phyloP scores from a whole-genome alignment of 768 basidiomycete species.

The Collybia nuda region DNA sequence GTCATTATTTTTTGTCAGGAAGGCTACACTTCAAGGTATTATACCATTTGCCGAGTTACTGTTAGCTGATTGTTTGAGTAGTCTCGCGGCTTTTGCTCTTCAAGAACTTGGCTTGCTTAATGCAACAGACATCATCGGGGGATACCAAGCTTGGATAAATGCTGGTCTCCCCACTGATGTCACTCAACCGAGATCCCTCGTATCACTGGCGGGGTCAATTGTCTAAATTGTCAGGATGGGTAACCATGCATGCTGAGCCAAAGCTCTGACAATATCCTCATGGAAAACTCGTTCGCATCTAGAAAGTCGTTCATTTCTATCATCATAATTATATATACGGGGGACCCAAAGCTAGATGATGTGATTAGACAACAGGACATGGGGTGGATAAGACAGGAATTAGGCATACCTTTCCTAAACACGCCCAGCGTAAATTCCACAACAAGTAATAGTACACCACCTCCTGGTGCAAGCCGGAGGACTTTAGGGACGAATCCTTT shows the following conservation, averaged over 20 bases:
- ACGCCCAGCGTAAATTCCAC: conserved; percentile 81
- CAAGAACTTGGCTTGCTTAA: conserved; percentile 71
- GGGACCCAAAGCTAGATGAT: conserved; percentile 40
- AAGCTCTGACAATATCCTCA: no score
- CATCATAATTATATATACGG: conserved; percentile 39
- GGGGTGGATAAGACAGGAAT: background rate
- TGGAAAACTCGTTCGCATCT: no score
- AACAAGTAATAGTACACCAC: conserved; percentile 92
- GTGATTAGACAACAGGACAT: background rate
- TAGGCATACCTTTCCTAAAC: conserved; percentile 65
- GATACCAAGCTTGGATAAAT: conserved; percentile 69
- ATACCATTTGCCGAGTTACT: background rate
- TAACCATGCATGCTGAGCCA: no score
- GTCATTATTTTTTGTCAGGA: conserved; percentile 78
- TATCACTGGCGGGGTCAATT: background rate
- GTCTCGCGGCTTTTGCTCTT: conserved; percentile 68
- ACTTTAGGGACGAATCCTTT: conserved; percentile 97
- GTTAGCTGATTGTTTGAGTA: conserved; percentile 17
- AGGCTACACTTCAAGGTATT: conserved; percentile 61
- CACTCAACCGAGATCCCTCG: conserved; percentile 3
- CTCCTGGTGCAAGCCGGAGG: conserved; percentile 91
- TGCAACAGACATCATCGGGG: conserved; percentile 78
- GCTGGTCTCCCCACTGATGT: conserved; percentile 62
- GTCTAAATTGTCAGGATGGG: background rate
- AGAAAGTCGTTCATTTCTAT: background rate